Evolutionary conservation across 805 yeast genomes (phyloP).

Genomic region (Cyberlindnera petersonii): DNA sequence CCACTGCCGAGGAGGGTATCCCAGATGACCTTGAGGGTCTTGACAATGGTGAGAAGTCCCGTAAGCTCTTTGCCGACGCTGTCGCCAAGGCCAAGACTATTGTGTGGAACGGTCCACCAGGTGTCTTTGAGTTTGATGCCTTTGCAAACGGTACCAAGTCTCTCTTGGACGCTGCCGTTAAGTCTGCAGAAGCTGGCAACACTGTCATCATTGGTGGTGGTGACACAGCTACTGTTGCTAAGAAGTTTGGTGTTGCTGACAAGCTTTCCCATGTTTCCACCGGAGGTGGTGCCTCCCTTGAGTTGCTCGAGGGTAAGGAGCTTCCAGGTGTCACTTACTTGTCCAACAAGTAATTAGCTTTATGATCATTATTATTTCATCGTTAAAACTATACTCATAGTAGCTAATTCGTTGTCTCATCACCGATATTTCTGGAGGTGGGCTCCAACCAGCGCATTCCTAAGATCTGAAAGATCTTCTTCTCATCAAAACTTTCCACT

Average conservation of each 20-base stretch:
- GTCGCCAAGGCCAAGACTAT: conserved; percentile 94
- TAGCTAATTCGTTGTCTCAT: conserved; percentile 4
- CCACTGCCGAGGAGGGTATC: conserved; percentile 87
- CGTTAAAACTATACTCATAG: not conserved
- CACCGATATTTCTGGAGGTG: conserved; percentile 27
- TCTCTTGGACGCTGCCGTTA: conserved; percentile 82
- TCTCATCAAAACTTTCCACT: conserved; percentile 43
- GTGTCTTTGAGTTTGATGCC: conserved; percentile 95
- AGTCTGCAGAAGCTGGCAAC: conserved; percentile 81
- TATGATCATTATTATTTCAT: not conserved
- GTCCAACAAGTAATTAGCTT: conserved; percentile 55
- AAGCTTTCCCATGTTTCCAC: conserved; percentile 98
- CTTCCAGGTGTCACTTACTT: conserved; percentile 97
- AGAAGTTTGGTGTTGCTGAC: conserved; percentile 95
- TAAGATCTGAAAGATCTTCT: conserved; percentile 40
- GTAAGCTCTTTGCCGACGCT: conserved; percentile 72
- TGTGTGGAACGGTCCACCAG: conserved; percentile 99
- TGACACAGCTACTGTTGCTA: conserved; percentile 99
- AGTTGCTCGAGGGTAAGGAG: conserved; percentile 96
- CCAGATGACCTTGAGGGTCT: conserved; percentile 95
- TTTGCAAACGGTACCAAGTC: conserved; percentile 91
- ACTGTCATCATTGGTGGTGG: conserved; percentile 97
- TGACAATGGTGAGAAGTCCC: conserved; percentile 91
- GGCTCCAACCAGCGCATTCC: conserved; percentile 35
- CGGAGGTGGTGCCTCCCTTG: conserved; percentile 99